These are phyloP conservation scores for Grigorovia humatica DNA, from an alignment of 805 yeast species.

Conservation along the genomic window DNA sequence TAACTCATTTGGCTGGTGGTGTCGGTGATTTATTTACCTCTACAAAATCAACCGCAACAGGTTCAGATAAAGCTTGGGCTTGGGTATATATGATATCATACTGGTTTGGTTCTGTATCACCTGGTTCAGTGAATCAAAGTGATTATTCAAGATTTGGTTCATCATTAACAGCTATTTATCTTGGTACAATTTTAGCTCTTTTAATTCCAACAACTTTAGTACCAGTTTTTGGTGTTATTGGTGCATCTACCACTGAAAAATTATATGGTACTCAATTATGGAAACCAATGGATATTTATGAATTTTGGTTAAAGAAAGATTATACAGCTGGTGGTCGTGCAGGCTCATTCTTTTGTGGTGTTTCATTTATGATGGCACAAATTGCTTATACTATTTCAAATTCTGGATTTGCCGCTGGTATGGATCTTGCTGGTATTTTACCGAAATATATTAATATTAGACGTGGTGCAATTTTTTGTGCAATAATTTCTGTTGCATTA, in stretches of 20 bases:
- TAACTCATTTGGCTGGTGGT: constrained; percentile 28
- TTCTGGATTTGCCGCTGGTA: constrained; percentile 35
- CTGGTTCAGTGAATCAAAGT: constrained; percentile 33
- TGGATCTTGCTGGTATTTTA: constrained; percentile 33
- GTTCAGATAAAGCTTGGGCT: constrained; percentile 32
- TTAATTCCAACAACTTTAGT: constrained; percentile 33
- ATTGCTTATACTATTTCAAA: constrained; percentile 32
- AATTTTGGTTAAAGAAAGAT: constrained; percentile 20
- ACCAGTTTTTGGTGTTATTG: constrained; percentile 35
- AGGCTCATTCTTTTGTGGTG: constrained; percentile 33
- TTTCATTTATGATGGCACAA: constrained; percentile 31
- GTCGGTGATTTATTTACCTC: constrained; percentile 28
- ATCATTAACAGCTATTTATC: constrained; percentile 22
- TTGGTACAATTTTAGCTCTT: constrained; percentile 28
- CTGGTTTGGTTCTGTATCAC: constrained; percentile 35
- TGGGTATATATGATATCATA: constrained; percentile 35
- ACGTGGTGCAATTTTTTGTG: constrained; percentile 32
- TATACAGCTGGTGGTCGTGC: constrained; percentile 31
- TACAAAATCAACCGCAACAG: constrained; percentile 23
- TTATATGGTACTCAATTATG: constrained; percentile 30
- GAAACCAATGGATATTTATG: constrained; percentile 31
- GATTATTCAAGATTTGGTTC: constrained; percentile 34
- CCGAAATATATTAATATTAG: constrained; percentile 33
- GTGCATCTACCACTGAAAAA: constrained; percentile 31
- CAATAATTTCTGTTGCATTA: constrained; percentile 28